Conservation (phyloP, 2,329 filamentous ascomycete genomes). For the Bertia moriformis region DNA sequence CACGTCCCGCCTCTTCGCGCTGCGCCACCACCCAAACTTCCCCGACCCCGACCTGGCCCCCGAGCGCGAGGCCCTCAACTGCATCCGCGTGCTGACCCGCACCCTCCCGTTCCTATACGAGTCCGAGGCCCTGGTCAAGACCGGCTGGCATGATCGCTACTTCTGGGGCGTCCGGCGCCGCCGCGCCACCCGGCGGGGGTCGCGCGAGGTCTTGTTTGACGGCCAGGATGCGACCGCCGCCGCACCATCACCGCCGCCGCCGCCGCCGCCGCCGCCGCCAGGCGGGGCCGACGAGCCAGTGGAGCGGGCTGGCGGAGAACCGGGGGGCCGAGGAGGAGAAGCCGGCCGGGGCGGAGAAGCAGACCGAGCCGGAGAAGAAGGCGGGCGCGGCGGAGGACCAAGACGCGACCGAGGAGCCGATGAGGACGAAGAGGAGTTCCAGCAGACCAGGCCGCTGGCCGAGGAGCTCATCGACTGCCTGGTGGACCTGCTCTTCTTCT, state of each 20-base stretch:
- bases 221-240: conserved; percentile 30
- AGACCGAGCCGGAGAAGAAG: no score
- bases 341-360: no score
- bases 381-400: conserved; percentile 30
- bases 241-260: no score
- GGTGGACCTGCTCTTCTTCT: conserved; percentile 79
- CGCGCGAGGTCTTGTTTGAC: conserved; percentile 72
- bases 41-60: conserved; percentile 71
- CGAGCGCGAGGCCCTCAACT: conserved; percentile 80
- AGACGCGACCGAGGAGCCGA: no score
- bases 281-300: no score
- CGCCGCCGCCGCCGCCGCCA: no score
- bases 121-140: conserved; percentile 64
- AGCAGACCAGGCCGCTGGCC: conserved; percentile 72
- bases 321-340: no score
- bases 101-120: conserved; percentile 87
- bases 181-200: conserved; percentile 49
- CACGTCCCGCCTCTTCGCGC: conserved; percentile 65
- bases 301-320: no score
- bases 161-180: conserved; percentile 73
- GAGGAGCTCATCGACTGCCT: conserved; percentile 87
- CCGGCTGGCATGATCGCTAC: conserved; percentile 79
- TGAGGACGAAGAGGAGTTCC: conserved; percentile 49
- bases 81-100: conserved; percentile 77
- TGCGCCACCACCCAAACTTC: conserved; percentile 82